Base-by-base conservation (phyloP, 495 filamentous ascomycete species). In the Margaritispora aquatica region DNA sequence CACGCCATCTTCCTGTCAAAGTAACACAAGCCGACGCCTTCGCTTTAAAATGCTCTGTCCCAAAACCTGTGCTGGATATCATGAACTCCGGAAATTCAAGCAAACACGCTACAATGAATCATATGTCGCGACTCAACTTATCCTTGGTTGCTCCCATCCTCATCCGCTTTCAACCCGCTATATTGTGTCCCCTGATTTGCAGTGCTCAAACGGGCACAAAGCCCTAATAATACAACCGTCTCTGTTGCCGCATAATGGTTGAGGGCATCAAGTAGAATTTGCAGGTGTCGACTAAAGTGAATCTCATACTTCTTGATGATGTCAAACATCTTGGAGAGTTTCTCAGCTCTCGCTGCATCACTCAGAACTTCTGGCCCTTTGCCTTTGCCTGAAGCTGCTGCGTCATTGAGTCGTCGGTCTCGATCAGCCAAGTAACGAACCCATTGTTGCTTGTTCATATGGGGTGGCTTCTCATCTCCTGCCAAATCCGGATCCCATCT, bases 171-270 rank as follows among this genome's bases (percentile, higher is more conserved):
- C 57, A 80, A 36, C 21, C 80, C 81, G 11, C 74, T 73, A 60
- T 71, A 80, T 64, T 82, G 79, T 5, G 76, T 80, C 26, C 87
- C 87, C 62, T 89, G 86, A 57, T 83, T 88, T 34, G 87, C 89
- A 41, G 84, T 88, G 59, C 86, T 88, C 66, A 92, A 66, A 61
- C 88, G 70, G 26, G 89, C 88, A 70, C 89, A 92, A 5, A 98
- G 76, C 58, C 93, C 89, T 58, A 96, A 72, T 59, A 97, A 74
- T 23, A 96, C 94, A 26, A 97, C 94, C 62, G 94, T 97, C 74
- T 98, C 94, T 1, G 94, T 98, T 0, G 92, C 93, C 1, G 94
- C 94, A 63, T 96, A 96, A 70, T 97, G 96, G 63, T 97, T 96
- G 65, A 98, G 73, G 50, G 89, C 90, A 71, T 97, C 93, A 51